Percentiles rank a stretch among this genome's conserved stretches.
Conservation (phyloP, 2,329 filamentous ascomycete genomes). For the Aspergillus eucalypticola region DNA sequence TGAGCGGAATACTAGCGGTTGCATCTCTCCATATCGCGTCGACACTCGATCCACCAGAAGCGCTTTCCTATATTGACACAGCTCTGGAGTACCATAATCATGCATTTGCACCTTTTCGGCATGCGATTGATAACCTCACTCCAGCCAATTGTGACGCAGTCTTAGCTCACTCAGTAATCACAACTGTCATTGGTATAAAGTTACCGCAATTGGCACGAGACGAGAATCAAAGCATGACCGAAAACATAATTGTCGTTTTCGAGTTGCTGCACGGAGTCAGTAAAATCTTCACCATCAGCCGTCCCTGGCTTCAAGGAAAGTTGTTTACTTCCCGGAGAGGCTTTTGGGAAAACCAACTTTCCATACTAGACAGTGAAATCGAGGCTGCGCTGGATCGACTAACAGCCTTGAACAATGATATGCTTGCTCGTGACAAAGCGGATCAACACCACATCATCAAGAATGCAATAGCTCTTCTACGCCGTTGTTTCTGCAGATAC, state of each 20-base stretch:
- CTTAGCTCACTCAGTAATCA: slow-evolving; percentile 40
- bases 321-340: slow-evolving; percentile 49
- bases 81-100: slow-evolving; percentile 40
- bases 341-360: slow-evolving; percentile 44
- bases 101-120: slow-evolving; percentile 37
- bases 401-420: slow-evolving; percentile 30
- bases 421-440: slow-evolving; percentile 25
- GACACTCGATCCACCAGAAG: slow-evolving; percentile 29
- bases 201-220: slow-evolving; percentile 36
- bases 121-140: slow-evolving; percentile 36
- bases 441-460: slow-evolving; percentile 34
- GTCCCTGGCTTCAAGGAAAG: slow-evolving; percentile 51
- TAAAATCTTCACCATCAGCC: slow-evolving; percentile 36
- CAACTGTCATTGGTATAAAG: slow-evolving; percentile 38
- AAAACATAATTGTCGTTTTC: slow-evolving; percentile 39
- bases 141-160: slow-evolving; percentile 41
- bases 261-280: slow-evolving; percentile 39
- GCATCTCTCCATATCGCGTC: slow-evolving; percentile 44
- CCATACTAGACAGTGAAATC: slow-evolving; percentile 27
- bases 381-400: slow-evolving; percentile 31
- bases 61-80: slow-evolving; percentile 37
- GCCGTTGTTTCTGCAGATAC: slow-evolving; percentile 31
- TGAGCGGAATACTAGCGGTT: slow-evolving; percentile 44
- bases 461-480: slow-evolving; percentile 31
- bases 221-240: slow-evolving; percentile 34